Percentiles rank a stretch among this genome's conserved stretches.
These are phyloP conservation scores for Neonectria hederae DNA, from an alignment of 2,329 filamentous ascomycete species.

Conservation along the genomic window DNA sequence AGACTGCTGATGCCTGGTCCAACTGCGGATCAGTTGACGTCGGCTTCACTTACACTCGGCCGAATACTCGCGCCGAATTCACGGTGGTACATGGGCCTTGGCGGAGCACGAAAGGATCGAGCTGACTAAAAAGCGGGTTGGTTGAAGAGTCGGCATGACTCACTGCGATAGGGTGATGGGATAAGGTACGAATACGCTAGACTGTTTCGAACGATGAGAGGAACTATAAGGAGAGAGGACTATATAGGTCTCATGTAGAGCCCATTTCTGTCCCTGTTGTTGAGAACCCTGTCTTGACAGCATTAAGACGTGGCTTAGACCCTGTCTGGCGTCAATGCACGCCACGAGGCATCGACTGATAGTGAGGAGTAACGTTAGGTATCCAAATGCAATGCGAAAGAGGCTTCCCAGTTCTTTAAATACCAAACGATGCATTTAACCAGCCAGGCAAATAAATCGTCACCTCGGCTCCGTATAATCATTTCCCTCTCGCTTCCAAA, in stretches of 20 bases:
- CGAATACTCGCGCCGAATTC: not conserved
- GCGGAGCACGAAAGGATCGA: not conserved
- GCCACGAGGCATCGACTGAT: too few species aligned
- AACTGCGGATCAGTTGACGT: too few species aligned
- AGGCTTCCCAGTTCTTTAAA: not conserved
- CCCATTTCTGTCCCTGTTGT: too few species aligned
- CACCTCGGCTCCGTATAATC: not conserved
- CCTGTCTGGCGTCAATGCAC: not conserved
- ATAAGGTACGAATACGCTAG: not conserved
- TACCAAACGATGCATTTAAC: not conserved
- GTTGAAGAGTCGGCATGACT: constrained; percentile 1
- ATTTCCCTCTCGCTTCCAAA: not conserved
- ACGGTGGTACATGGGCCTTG: constrained; percentile 9
- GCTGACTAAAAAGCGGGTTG: not conserved
- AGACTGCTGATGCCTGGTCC: too few species aligned
- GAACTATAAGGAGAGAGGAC: not conserved
- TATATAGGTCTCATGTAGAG: not conserved
- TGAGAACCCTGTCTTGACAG: too few species aligned
- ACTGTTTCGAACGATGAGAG: not conserved
- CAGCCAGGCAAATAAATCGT: not conserved
- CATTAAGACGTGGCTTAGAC: too few species aligned
- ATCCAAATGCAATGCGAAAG: too few species aligned
- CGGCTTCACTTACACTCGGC: not conserved
- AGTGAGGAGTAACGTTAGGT: too few species aligned
- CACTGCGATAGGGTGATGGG: not conserved